phyloP scores from a whole-genome alignment of 2,329 filamentous ascomycete genomes.

The Cladosporium sp. region DNA sequence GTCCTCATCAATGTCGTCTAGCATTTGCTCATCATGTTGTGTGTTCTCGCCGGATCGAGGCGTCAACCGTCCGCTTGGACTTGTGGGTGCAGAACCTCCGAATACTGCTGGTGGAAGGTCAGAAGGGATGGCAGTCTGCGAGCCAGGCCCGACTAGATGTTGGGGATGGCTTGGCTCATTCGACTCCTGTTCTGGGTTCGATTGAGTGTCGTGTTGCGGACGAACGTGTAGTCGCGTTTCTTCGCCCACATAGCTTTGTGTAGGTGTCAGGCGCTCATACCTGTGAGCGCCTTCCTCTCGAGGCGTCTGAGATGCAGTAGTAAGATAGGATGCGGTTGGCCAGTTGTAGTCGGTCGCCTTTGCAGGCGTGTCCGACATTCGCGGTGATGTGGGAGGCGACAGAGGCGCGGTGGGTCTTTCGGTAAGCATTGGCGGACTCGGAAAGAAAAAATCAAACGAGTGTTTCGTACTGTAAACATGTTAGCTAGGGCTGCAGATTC shows the following conservation, averaged over 20 bases:
- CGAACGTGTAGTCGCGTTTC: conserved; percentile 30
- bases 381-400: conserved; percentile 49
- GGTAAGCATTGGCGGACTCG: conserved; percentile 32
- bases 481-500: conserved; percentile 1
- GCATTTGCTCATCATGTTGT: conserved; percentile 34
- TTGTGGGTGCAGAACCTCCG: conserved; percentile 43
- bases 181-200: background rate
- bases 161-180: background rate
- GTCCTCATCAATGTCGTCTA: conserved; percentile 39
- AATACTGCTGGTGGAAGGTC: conserved; percentile 26
- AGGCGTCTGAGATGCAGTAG: background rate
- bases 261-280: background rate
- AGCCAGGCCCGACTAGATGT: conserved; percentile 10
- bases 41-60: conserved; percentile 40
- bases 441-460: conserved; percentile 2
- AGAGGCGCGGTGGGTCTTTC: conserved; percentile 44
- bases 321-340: conserved; percentile 28
- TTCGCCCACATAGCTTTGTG: conserved; percentile 10
- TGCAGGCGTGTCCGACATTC: conserved; percentile 46
- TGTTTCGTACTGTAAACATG: background rate
- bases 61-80: conserved; percentile 43
- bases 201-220: background rate
- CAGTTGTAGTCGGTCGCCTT: conserved; percentile 41
- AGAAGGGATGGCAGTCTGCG: conserved; percentile 14
- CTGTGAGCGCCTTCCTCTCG: conserved; percentile 5